A percentile compares a stretch with the other conserved stretches of the same genome.
These are phyloP conservation scores for Fusarium torreyae DNA, from an alignment of 2,329 filamentous ascomycete genomes.

Conservation along the genomic window DNA sequence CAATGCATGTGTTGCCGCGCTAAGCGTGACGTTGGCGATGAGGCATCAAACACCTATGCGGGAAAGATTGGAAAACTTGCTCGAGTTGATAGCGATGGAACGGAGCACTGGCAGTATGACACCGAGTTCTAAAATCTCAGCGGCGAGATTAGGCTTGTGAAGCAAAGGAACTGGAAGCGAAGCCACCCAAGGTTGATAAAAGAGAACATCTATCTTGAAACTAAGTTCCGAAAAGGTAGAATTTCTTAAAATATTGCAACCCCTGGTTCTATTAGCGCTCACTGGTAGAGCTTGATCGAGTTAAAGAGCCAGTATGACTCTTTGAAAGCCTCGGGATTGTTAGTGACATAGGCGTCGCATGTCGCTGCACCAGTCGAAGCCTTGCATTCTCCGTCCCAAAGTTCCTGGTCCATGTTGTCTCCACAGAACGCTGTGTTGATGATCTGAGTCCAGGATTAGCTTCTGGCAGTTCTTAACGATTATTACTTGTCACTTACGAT, in stretches of 20 bases:
- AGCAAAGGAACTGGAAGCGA: background rate
- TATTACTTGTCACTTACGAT: background rate
- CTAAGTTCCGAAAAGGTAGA: no score
- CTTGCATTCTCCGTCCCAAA: slow-evolving; percentile 33
- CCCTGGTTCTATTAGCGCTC: background rate
- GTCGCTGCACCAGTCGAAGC: slow-evolving; percentile 60
- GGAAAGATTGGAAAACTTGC: slow-evolving; percentile 8
- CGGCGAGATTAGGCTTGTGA: background rate
- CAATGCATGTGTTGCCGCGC: slow-evolving; percentile 5
- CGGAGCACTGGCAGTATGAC: slow-evolving; percentile 20
- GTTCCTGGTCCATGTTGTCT: slow-evolving; percentile 55
- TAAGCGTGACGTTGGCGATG: slow-evolving; percentile 7
- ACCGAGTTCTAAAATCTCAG: background rate
- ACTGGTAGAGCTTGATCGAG: slow-evolving; percentile 23
- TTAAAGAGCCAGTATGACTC: slow-evolving; percentile 22
- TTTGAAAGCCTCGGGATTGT: slow-evolving; percentile 66
- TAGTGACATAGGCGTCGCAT: slow-evolving; percentile 78
- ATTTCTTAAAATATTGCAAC: rapidly evolving
- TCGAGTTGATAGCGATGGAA: slow-evolving; percentile 3
- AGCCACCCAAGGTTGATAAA: slow-evolving; percentile 46
- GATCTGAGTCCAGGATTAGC: slow-evolving; percentile 9
- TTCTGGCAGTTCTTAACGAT: rapidly evolving
- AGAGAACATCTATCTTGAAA: background rate
- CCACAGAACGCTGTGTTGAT: slow-evolving; percentile 87
- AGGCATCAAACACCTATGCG: slow-evolving; percentile 2